These are phyloP conservation scores for Pisolithus albus DNA, from an alignment of 768 basidiomycete species.

Conservation along the genomic window DNA sequence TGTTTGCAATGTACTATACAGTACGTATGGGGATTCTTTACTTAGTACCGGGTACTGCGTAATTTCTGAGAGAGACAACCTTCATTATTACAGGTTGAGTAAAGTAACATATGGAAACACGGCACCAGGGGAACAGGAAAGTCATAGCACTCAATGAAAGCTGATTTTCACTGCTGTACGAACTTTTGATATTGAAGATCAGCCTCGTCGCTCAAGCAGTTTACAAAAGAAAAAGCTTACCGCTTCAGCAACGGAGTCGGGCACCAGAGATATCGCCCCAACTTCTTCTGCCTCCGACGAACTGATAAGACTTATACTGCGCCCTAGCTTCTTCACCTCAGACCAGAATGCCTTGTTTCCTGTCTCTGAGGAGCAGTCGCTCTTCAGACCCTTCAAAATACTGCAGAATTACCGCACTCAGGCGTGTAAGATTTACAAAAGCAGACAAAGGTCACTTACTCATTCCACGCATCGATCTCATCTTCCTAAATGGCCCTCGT, in stretches of 20 bases:
- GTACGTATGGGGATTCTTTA: no score
- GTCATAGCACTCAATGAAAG: no score
- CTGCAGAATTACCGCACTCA: constrained; percentile 28
- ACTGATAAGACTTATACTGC: constrained; percentile 53
- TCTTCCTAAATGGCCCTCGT: constrained; percentile 48
- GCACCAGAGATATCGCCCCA: constrained; percentile 51
- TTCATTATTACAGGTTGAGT: no score
- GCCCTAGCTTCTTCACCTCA: constrained; percentile 44
- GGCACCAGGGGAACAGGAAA: no score
- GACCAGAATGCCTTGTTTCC: constrained; percentile 70
- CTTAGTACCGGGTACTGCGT: no score
- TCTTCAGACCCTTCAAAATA: constrained; percentile 54
- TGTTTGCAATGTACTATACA: no score
- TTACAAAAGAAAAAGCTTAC: constrained; percentile 32
- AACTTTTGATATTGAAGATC: constrained; percentile 14
- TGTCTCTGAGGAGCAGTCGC: constrained; percentile 43
- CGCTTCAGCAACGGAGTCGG: constrained; percentile 47
- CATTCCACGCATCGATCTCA: constrained; percentile 79
- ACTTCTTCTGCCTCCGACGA: constrained; percentile 52
- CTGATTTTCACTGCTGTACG: constrained; percentile 11
- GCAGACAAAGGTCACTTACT: constrained; percentile 33
- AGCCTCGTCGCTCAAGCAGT: background rate
- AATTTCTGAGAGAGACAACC: no score
- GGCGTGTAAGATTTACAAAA: background rate
- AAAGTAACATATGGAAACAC: no score